Base-by-base conservation (phyloP, 179 eudicot genomes). In the Nepenthes alata region DNA sequence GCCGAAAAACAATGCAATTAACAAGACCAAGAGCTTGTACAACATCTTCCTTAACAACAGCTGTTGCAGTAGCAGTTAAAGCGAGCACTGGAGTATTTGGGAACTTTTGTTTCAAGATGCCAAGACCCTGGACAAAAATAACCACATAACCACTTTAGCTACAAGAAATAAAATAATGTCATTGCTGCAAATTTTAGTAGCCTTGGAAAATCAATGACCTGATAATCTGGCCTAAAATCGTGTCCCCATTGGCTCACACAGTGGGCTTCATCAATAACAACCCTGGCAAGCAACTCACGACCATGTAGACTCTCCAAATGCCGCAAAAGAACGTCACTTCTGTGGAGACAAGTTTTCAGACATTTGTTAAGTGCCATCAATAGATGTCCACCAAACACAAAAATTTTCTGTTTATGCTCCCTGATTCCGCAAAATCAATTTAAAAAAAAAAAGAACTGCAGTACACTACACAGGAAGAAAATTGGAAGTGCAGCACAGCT, bases 241-340 rank as follows among this genome's bases (percentile, higher is more conserved):
- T 93, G 98, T 63, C 98, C 98, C 98, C 98, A 93, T 61, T 93
- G 98, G 75, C 98, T 93, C 59, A 93, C 97, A 79, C 98, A 93
- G 75, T 93, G 98, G 51, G 98, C 98, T 77, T 93, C 98, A 70
- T 93, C 98, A 75, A 93, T 87, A 60, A 93, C 98, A 70, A 93
- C 81, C 66, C 98, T 81, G 67, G 93, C 73, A 66, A 93, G 98
- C 67, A 66, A 74, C 45, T 78, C 82, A 36, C 84, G 85, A 70
- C 87, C 72, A 79, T 90, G 76, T 54, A 93, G 77, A 54, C 67
- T 82, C 70, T 87, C 98, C 85, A 93, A 72, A 44, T 85, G 81
- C 53, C 98, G 85, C 62, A 87, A 58, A 64, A 93, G 75, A 53
- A 68, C 81, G 79, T 93, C 98, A 69, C 98, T 93, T 72, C 98